Conservation (phyloP, 2,329 filamentous ascomycete species). For the Chaetomium globosum region DNA sequence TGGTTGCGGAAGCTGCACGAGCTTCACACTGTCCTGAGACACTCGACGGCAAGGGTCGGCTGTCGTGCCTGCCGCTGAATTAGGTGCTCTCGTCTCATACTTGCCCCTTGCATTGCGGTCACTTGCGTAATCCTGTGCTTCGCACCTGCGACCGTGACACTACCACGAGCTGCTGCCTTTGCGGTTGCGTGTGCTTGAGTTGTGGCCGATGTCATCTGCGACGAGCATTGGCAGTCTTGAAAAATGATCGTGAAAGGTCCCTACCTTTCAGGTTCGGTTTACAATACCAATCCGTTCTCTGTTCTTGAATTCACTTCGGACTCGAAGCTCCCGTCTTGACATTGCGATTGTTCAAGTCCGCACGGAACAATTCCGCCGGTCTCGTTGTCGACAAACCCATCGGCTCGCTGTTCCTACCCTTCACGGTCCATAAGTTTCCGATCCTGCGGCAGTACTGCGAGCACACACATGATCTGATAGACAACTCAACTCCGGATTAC, state of each 20-base stretch:
- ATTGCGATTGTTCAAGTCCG: background rate
- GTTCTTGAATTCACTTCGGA: background rate
- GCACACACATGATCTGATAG: background rate
- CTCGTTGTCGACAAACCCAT: background rate
- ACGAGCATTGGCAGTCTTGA: background rate
- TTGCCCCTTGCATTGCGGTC: conserved; percentile 10
- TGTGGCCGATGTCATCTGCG: background rate
- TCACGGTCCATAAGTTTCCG: background rate
- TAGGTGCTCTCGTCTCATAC: conserved; percentile 9
- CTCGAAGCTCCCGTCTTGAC: background rate
- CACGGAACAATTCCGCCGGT: background rate
- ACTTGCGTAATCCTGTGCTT: conserved; percentile 1
- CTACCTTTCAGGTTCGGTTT: background rate
- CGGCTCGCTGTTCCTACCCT: background rate
- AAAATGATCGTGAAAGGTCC: background rate
- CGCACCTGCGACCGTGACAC: background rate
- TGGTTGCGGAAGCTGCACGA: background rate
- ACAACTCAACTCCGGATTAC: background rate
- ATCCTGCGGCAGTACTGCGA: background rate
- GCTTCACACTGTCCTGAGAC: background rate
- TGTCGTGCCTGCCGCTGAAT: conserved; percentile 12
- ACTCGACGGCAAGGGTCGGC: background rate
- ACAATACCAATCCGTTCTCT: background rate
- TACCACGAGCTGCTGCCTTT: background rate
- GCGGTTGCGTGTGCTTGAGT: background rate